Percentiles rank a stretch among this genome's conserved stretches.
phyloP scores from a whole-genome alignment of 495 filamentous ascomycete species.

The Pseudoneurospora amorphoporcata region DNA sequence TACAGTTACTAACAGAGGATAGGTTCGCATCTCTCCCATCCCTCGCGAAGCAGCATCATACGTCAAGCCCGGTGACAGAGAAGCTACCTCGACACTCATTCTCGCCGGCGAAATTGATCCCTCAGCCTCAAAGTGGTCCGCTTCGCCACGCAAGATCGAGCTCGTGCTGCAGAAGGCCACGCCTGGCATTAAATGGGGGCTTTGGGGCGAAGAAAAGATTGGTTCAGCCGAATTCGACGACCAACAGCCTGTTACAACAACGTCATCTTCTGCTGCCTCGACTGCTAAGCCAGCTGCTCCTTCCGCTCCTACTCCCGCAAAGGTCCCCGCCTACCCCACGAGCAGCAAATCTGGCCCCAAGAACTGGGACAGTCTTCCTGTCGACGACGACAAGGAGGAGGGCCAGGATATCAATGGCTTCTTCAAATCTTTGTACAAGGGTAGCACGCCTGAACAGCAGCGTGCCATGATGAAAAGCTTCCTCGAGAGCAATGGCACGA shows the following conservation, averaged over 20 bases:
- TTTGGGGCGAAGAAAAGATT: conserved; percentile 26
- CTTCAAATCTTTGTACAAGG: conserved; percentile 85
- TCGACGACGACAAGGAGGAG: conserved; percentile 44
- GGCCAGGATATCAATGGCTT: conserved; percentile 69
- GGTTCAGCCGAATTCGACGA: neutral
- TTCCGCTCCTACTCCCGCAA: neutral
- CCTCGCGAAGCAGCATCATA: conserved; percentile 17
- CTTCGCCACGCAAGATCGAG: conserved; percentile 79
- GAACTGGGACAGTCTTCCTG: conserved; percentile 76
- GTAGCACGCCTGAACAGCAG: conserved; percentile 66
- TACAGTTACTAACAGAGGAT: neutral
- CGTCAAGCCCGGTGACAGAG: conserved; percentile 16
- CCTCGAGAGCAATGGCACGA: conserved; percentile 83
- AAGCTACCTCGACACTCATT: conserved; percentile 48
- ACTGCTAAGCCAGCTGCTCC: neutral
- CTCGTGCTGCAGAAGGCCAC: conserved; percentile 59
- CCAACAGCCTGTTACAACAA: neutral
- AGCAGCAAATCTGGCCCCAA: conserved; percentile 77
- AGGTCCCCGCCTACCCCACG: conserved; percentile 67
- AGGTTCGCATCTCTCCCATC: conserved; percentile 18
- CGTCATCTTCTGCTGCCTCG: neutral
- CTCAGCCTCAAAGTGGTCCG: conserved; percentile 45
- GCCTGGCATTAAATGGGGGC: conserved; percentile 64
- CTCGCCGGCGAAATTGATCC: conserved; percentile 59
- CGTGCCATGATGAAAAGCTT: conserved; percentile 98